phyloP scores from a whole-genome alignment of 371 early-diverging fungal species.

The Mortierella sp. region DNA sequence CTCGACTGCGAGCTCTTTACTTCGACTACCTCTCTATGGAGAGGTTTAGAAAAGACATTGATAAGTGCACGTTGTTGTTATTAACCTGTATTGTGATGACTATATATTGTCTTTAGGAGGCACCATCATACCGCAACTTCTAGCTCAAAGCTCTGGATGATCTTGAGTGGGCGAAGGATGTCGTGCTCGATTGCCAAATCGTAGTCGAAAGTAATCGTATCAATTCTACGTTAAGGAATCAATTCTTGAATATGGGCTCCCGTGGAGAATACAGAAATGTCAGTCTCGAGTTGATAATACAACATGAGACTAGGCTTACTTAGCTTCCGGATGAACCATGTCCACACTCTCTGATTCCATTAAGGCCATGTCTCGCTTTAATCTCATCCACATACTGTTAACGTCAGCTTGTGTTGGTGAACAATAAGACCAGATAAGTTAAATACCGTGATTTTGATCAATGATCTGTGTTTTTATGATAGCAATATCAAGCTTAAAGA shows the following conservation, averaged over 20 bases:
- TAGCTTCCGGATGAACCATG: conserved; percentile 33
- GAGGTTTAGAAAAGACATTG: neutral
- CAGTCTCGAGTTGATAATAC: neutral
- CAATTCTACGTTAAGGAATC: neutral
- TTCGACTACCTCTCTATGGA: conserved; percentile 15
- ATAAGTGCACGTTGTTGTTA: too few species aligned
- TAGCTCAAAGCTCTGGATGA: conserved; percentile 22
- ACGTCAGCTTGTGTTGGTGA: conserved; percentile 37
- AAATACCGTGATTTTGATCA: neutral
- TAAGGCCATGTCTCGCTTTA: conserved; percentile 36
- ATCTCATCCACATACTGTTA: conserved; percentile 44
- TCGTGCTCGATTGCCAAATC: conserved; percentile 32
- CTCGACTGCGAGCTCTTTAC: conserved; percentile 30
- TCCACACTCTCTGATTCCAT: conserved; percentile 36
- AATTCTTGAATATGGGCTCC: neutral
- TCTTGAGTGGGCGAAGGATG: conserved; percentile 3
- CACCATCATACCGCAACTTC: conserved; percentile 22
- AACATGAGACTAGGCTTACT: conserved; percentile 11
- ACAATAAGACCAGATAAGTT: neutral
- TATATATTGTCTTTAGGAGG: too few species aligned
- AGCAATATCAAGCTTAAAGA: too few species aligned
- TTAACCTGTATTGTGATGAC: too few species aligned
- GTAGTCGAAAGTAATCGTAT: conserved; percentile 46
- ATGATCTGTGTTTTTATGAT: neutral
- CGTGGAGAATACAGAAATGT: too few species aligned